A percentile compares a stretch with the other conserved stretches of the same genome.
phyloP scores from a whole-genome alignment of 495 filamentous ascomycete genomes.

The Cercophora scortea region DNA sequence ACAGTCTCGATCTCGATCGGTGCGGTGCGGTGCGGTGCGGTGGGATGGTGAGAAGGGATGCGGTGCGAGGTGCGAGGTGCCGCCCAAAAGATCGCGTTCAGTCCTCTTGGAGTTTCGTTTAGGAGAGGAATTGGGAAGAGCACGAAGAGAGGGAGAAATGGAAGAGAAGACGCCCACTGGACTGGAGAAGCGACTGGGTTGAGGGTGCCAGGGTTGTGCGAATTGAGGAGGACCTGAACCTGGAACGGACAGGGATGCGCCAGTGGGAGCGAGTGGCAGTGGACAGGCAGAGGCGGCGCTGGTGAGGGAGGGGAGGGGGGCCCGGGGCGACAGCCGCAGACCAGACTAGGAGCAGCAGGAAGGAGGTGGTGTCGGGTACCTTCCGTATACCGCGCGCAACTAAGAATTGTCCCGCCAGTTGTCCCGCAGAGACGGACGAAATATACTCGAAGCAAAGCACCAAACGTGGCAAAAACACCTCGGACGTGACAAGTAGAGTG shows the following conservation, averaged over 20 bases:
- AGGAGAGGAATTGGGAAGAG: neutral
- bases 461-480: too few species aligned
- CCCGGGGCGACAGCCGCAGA: neutral
- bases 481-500: too few species aligned
- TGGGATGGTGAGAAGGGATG: too few species aligned
- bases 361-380: too few species aligned
- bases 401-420: too few species aligned
- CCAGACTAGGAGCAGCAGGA: neutral
- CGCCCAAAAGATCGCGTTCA: neutral
- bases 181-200: constrained; percentile 2
- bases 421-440: too few species aligned
- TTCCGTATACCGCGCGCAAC: too few species aligned
- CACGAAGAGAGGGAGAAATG: neutral
- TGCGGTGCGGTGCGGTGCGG: too few species aligned
- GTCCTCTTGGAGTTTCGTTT: neutral
- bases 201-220: neutral
- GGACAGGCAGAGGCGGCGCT: neutral
- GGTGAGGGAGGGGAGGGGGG: neutral
- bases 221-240: neutral
- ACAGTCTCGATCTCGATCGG: too few species aligned
- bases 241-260: neutral
- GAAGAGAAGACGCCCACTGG: neutral
- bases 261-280: neutral
- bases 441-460: too few species aligned
- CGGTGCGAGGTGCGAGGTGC: too few species aligned